Evolutionary conservation across 2,329 filamentous ascomycete species (phyloP), one percentile per base, ranked within the genome.

Genomic region (Venturia carpophila): DNA sequence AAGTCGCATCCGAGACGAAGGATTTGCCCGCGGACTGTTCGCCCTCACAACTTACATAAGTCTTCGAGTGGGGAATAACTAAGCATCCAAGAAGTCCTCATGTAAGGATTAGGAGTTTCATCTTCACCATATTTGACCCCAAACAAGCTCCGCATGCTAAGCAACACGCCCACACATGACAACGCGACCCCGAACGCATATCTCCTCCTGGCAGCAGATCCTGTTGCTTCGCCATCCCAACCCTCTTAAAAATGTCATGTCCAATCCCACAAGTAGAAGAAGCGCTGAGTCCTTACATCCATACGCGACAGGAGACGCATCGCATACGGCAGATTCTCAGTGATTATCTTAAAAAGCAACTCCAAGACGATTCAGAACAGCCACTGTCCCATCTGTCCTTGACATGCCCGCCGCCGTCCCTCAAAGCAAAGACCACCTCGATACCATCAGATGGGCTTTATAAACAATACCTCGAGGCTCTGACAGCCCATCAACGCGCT

Each of bases 381-480:
- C 67, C 68, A 13, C n/a, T 65, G 34, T 71, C 71, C 43, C 73
- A 75, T 67, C 69, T 76, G 37, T 71, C 71, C 52, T 71, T 75
- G 43, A 71, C 70, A 60, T 72, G 69, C 52, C 73, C 74, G 9
- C 69, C 70, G 7, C 37, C 56, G 27, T 60, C 64, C 34, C 17
- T 69, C 30, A 70, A 71, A 34, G 74, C 78, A 61, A 75, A 74
- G 66, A 72, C 69, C 19, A 70, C 75, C 41, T 73, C 75, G 24
- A 56, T 74, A 43, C 78, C 80, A 41, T 65, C 81, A 17, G 75
- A 76, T 43, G 78, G 76, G 4, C 69, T 75, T 62, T 75, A 79
- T 62, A 75, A 74, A 61, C 71, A 76, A 67, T 83, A 82, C 66
- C 67, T 82, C 19, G 73, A 77, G 47, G 79, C 79, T 3, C 69